These are phyloP conservation scores for Paecilomyces sp. DNA, from an alignment of 2,329 filamentous ascomycete genomes.

Conservation along the genomic window DNA sequence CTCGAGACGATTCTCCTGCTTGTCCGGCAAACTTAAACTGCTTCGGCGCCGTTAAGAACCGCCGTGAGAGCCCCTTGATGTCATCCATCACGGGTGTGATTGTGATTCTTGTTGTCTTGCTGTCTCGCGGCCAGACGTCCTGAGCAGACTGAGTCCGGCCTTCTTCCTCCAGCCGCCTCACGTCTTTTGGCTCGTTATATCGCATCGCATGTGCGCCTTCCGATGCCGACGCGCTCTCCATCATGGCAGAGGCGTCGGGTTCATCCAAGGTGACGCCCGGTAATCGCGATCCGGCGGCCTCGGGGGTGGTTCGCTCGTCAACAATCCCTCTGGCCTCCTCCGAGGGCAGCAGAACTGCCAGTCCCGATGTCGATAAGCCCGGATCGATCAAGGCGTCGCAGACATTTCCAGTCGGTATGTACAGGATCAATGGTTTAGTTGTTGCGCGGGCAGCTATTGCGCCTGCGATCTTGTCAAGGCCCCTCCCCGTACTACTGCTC, in stretches of 20 bases:
- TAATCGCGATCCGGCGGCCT: constrained; percentile 6
- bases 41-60: not conserved
- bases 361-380: constrained; percentile 12
- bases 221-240: constrained; percentile 8
- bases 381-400: constrained; percentile 12
- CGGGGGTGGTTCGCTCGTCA: constrained; percentile 14
- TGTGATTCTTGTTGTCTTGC: too few species aligned
- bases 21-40: not conserved
- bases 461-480: not conserved
- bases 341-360: not conserved
- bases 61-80: constrained; percentile 15
- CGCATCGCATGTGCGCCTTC: constrained; percentile 13
- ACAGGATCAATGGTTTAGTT: not conserved
- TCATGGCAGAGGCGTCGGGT: constrained; percentile 26
- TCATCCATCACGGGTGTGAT: constrained; percentile 11
- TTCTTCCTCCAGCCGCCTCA: not conserved
- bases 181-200: not conserved
- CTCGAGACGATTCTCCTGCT: not conserved
- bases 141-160: constrained; percentile 3
- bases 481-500: not conserved
- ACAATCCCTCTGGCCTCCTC: constrained; percentile 15
- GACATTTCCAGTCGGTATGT: constrained; percentile 21
- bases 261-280: constrained; percentile 15
- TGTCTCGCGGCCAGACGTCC: constrained; percentile 9
- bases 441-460: not conserved